Evolutionary conservation across 495 filamentous ascomycete species (phyloP), one percentile per base, ranked within the genome.

Genomic region (Pyronema domesticum): DNA sequence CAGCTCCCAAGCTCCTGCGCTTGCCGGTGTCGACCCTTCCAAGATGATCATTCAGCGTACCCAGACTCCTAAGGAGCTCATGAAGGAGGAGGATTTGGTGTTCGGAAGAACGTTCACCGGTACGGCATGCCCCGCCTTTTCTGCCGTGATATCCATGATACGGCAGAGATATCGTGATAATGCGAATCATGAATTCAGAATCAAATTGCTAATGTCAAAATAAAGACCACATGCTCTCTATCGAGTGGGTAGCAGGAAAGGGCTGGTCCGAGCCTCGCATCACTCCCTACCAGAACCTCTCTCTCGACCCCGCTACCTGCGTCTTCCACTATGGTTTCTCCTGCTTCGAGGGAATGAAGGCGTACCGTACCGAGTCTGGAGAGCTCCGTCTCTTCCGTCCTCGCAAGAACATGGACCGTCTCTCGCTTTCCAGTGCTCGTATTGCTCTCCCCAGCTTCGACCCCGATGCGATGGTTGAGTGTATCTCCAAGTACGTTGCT

Each of bases 261-360:
- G 84, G 84, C 61, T 98, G 91, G 91, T 75, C 80, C 30, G 66
- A 79, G 6, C 84, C 91, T 43, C 73, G 74, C 11, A 95, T 98
- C 61, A 77, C 75, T 17, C 91, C 91, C 13, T 96, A 98, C 74
- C 89, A 95, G 69, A 94, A 95, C 71, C 85, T 98, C 59, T 86
- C 82, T 52, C 79, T 98, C 54, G 93, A 96, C 68, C 91, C 91
- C 23, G 86, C 91, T 6, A 89, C 87, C 43, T 96, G 89, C 72
- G 91, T 95, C 44, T 89, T 98, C 72, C 91, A 98, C 76, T 98
- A 98, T 69, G 91, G 85, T 39, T 96, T 96, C 65, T 84, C 88
- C 67, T 86, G 81, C 67, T 98, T 98, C 71, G 91, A 98, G 70
- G 91, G 91, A 57, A 93, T 96, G 88, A 98, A 98, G 71, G 93